Evolutionary conservation across 2,329 filamentous ascomycete genomes (phyloP).

Genomic region (Bimuria novae-zelandiae): DNA sequence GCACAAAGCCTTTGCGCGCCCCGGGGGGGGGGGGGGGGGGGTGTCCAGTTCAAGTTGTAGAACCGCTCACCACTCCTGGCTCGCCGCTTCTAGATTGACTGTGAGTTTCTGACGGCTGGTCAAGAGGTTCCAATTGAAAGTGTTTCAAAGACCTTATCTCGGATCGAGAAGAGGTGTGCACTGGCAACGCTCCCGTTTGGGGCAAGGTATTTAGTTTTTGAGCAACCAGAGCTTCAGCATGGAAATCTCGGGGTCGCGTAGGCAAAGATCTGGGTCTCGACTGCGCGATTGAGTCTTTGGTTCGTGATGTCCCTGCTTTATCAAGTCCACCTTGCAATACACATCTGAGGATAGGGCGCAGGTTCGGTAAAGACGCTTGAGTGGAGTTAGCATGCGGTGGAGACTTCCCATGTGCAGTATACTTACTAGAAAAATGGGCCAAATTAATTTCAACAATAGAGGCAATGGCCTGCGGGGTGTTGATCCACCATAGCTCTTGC

Average conservation of each 20-base stretch:
- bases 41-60: no score
- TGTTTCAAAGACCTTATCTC: background rate
- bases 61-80: no score
- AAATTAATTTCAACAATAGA: slow-evolving; percentile 8
- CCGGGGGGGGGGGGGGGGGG: no score
- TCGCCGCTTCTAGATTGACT: no score
- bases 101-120: no score
- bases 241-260: no score
- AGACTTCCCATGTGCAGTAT: background rate
- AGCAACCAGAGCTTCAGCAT: background rate
- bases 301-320: background rate
- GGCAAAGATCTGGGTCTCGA: no score
- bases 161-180: background rate
- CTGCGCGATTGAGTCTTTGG: background rate
- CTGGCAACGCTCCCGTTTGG: background rate
- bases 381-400: background rate
- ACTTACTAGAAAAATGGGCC: slow-evolving; percentile 9
- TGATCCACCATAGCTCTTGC: slow-evolving; percentile 7
- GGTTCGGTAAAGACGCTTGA: slow-evolving; percentile 5
- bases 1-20: no score
- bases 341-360: slow-evolving; percentile 1
- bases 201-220: background rate
- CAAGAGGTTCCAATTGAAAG: background rate
- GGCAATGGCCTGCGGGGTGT: slow-evolving; percentile 1
- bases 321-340: background rate